Percentiles rank a stretch among this genome's conserved stretches.
Evolutionary conservation across 768 basidiomycete genomes (phyloP).

Genomic region (Leccinum subtestaceum): DNA sequence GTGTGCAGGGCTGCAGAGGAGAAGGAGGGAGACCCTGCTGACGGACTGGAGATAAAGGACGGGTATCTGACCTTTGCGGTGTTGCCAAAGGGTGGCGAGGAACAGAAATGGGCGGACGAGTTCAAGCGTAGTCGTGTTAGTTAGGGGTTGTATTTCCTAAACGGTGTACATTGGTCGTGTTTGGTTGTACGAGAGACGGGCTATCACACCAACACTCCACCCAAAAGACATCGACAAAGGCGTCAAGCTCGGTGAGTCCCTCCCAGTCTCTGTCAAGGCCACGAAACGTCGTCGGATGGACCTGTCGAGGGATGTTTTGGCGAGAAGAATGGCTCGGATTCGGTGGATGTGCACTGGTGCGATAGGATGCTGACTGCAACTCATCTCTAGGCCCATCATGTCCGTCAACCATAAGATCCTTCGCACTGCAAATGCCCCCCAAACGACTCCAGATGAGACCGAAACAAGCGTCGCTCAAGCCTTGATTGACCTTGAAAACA

Average conservation of each 20-base stretch:
- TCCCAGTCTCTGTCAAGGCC: constrained; percentile 30
- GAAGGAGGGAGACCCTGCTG: constrained; percentile 55
- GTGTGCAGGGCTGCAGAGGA: constrained; percentile 63
- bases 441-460: constrained; percentile 83
- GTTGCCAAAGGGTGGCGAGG: constrained; percentile 70
- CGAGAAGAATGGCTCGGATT: constrained; percentile 31
- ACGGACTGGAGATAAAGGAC: constrained; percentile 84
- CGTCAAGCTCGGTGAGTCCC: constrained; percentile 68
- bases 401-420: constrained; percentile 85
- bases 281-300: constrained; percentile 12
- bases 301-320: constrained; percentile 19
- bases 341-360: constrained; percentile 52
- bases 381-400: constrained; percentile 43
- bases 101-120: constrained; percentile 84
- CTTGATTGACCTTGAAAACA: constrained; percentile 95
- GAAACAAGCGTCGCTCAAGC: constrained; percentile 94
- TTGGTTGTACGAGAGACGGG: constrained; percentile 21
- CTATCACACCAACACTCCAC: constrained; percentile 10
- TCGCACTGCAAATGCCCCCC: constrained; percentile 95
- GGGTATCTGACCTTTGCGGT: constrained; percentile 80
- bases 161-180: constrained; percentile 26
- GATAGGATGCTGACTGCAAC: constrained; percentile 44
- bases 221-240: constrained; percentile 47
- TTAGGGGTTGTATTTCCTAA: constrained; percentile 16
- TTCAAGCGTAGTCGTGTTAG: constrained; percentile 58